Conservation (phyloP, 2,329 filamentous ascomycete species). For the Alternaria infectoria region DNA sequence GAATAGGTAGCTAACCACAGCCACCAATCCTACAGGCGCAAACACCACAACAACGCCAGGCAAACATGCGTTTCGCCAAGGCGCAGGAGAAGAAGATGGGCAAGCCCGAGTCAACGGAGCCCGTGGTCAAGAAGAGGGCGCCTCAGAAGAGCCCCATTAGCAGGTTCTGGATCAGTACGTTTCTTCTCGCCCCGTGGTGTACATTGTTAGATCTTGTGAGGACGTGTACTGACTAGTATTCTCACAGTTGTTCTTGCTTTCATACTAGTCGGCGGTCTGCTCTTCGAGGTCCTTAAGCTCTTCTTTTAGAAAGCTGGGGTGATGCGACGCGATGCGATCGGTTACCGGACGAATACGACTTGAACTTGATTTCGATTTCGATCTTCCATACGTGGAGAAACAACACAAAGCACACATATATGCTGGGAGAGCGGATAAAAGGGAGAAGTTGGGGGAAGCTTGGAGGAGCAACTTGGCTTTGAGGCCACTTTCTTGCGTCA, state of each 20-base stretch:
- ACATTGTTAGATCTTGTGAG: background rate
- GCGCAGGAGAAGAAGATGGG: conserved; percentile 76
- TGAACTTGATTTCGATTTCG: background rate
- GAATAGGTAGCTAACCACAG: background rate
- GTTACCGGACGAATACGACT: background rate
- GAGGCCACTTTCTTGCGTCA: background rate
- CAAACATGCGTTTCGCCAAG: conserved; percentile 79
- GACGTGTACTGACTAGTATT: background rate
- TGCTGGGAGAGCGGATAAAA: background rate
- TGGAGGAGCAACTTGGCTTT: background rate
- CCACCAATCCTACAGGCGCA: conserved; percentile 64
- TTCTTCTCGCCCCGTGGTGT: conserved; percentile 18
- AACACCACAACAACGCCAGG: conserved; percentile 82
- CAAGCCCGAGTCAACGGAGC: conserved; percentile 58
- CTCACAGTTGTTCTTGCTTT: conserved; percentile 65
- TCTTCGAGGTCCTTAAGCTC: conserved; percentile 63
- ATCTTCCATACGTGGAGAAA: accelerated
- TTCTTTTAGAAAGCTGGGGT: conserved; percentile 46
- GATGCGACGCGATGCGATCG: background rate
- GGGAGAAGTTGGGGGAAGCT: background rate
- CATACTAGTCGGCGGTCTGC: conserved; percentile 65
- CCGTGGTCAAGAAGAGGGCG: conserved; percentile 56
- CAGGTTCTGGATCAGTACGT: conserved; percentile 66
- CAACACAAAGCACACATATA: background rate
- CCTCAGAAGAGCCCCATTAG: conserved; percentile 62